These are phyloP conservation scores for Blastocystis sp. DNA, from an alignment of 352 stramenopile species.

Conservation along the genomic window DNA sequence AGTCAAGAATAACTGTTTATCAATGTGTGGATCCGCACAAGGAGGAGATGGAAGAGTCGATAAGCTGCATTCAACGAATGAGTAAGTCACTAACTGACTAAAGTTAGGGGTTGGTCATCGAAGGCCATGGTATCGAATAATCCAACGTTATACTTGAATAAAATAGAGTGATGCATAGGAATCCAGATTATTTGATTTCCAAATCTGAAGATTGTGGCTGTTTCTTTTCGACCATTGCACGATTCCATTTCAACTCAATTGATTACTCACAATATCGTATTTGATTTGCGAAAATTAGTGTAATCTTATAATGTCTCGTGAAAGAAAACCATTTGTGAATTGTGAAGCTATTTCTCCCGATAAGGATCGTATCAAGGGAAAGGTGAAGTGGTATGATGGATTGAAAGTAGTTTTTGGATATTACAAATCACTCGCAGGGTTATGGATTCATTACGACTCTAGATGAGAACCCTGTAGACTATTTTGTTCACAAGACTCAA, in stretches of 20 bases:
- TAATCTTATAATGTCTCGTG: neutral
- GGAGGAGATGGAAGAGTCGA: too few species aligned
- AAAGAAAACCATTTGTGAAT: neutral
- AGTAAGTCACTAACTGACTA: too few species aligned
- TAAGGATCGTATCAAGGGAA: conserved; percentile 25
- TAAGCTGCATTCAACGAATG: too few species aligned
- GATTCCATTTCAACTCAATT: neutral
- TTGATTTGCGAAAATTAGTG: neutral
- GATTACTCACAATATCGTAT: neutral
- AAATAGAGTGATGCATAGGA: neutral
- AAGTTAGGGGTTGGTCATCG: too few species aligned
- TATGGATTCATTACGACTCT: conserved; percentile 50
- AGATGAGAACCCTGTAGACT: conserved; percentile 31
- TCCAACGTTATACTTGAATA: neutral
- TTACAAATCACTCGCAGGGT: neutral
- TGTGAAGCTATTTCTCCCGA: conserved; percentile 46
- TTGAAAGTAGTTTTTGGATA: neutral
- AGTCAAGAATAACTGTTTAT: too few species aligned
- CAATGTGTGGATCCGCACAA: too few species aligned
- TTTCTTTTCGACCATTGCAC: conserved; percentile 49
- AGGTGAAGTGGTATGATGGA: conserved; percentile 42
- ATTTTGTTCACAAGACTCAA: conserved; percentile 59
- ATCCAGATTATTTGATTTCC: neutral
- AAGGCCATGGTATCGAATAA: conserved; percentile 8
- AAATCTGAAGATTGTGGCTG: neutral